These are phyloP conservation scores for Lactarius deliciosus DNA, from an alignment of 768 basidiomycete species.

Conservation along the genomic window DNA sequence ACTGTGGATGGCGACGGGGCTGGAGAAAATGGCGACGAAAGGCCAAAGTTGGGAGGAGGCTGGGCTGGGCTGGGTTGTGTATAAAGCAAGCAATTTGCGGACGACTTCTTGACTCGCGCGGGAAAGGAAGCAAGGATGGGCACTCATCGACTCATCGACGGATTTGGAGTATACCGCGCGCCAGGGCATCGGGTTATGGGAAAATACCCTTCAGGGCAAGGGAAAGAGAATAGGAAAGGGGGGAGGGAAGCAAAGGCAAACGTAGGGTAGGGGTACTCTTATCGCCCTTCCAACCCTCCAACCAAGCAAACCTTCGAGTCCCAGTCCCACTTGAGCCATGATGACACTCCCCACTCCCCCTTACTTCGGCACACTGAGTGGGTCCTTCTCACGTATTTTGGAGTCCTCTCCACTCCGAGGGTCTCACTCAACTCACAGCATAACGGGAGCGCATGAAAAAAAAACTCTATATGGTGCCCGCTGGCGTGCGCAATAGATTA, in stretches of 20 bases:
- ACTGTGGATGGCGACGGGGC: not conserved
- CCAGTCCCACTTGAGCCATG: not conserved
- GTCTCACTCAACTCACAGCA: not conserved
- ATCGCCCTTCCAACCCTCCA: not conserved
- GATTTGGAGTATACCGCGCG: constrained; percentile 11
- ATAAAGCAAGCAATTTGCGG: not conserved
- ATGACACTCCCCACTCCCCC: not conserved
- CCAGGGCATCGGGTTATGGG: constrained; percentile 19
- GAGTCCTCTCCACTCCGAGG: not conserved
- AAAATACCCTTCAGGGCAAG: not conserved
- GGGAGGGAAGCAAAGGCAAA: not conserved
- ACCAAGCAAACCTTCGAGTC: not conserved
- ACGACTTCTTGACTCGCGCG: constrained; percentile 5
- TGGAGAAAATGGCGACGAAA: not conserved
- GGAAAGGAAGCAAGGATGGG: constrained; percentile 6
- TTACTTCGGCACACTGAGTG: constrained; percentile 1
- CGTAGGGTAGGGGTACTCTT: not conserved
- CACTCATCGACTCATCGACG: not conserved
- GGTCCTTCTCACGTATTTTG: constrained; percentile 1
- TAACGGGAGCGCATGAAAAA: not conserved
- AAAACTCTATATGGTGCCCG: constrained; percentile 27
- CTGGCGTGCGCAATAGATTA: constrained; percentile 27
- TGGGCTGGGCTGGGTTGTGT: not conserved
- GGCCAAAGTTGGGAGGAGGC: not conserved
- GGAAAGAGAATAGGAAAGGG: not conserved